Base-by-base conservation (phyloP, 352 stramenopile genomes). In the Phytophthora pini region DNA sequence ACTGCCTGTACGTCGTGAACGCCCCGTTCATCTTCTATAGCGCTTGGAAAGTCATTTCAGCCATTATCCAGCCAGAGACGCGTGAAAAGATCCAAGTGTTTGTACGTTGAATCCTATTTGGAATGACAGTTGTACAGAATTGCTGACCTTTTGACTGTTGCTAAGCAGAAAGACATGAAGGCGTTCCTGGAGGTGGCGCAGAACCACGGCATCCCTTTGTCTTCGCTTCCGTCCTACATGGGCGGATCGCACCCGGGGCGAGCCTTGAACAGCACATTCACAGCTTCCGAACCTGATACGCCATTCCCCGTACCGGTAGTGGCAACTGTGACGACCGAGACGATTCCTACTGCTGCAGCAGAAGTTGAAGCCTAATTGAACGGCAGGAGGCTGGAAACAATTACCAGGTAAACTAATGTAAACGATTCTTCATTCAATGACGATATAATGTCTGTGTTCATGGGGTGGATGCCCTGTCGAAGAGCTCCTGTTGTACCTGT, bases 1-100 rank as follows among this genome's bases (percentile, higher is more conserved):
- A 89, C 56, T 76, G 80, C 1, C 69, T 95, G 40, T 95, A 92
- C 65, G 43, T 95, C 32, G 76, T 94, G 51, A 94, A 95, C 56
- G 84, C 84, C 3, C 87, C 87, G 17, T 88, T 92, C 61, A 74
- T 95, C 54, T 95, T 95, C 56, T 88, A 88, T 43, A 81, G 80
- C n/a, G 82, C 80, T 43, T 95, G 84, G 85, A 92, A 92, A 70
- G 67, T 94, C 53, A 89, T 95, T 55, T 76, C 78, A 27, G 55
- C 68, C 1, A 70, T 94, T 44, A 86, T 95, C 20, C 77, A 94
- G 52, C 69, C 84, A 0, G 84, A 90, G 48, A 92, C 85, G n/a
- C 77, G 79, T 29, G 80, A 93, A 53, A 95, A 95, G 73, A 93
- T 94, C 55, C 74, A 92, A 68, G 84, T 95, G 22, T 87, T 92